Conservation (phyloP, 768 basidiomycete genomes). For the Podaxis sp. region DNA sequence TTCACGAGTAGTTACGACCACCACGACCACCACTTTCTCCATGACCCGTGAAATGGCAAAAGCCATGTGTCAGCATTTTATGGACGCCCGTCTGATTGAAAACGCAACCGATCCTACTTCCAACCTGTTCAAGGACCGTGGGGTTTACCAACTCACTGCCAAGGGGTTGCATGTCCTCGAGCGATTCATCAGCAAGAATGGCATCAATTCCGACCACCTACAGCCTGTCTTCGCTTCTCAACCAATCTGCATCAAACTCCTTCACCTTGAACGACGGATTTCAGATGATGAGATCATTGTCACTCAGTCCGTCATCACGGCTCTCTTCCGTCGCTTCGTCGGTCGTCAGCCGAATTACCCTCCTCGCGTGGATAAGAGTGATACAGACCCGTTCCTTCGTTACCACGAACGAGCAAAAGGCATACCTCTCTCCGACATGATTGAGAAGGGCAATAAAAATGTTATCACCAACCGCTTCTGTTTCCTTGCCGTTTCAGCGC, state of each 20-base stretch:
- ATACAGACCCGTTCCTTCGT: constrained; percentile 61
- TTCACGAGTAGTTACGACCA: constrained; percentile 96
- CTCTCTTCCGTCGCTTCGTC: constrained; percentile 93
- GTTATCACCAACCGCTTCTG: constrained; percentile 61
- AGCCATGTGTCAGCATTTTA: constrained; percentile 99
- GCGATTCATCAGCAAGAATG: constrained; percentile 99
- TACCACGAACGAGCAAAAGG: constrained; percentile 82
- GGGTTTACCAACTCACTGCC: constrained; percentile 92
- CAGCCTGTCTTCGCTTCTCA: constrained; percentile 86
- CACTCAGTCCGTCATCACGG: constrained; percentile 89
- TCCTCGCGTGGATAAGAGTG: constrained; percentile 37
- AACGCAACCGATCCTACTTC: constrained; percentile 90
- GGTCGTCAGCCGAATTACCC: constrained; percentile 85
- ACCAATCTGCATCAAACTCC: constrained; percentile 95
- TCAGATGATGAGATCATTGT: constrained; percentile 98
- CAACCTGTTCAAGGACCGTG: constrained; percentile 95
- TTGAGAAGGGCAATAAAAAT: constrained; percentile 60
- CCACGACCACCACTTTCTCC: constrained; percentile 98
- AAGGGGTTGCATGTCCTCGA: constrained; percentile 99
- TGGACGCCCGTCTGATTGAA: constrained; percentile 97
- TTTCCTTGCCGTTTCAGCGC: constrained; percentile 81
- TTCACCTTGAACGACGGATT: constrained; percentile 92
- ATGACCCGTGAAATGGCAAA: constrained; percentile 99
- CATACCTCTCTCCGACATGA: constrained; percentile 65
- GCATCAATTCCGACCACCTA: constrained; percentile 93